A percentile compares a stretch with the other conserved stretches of the same genome.
Evolutionary conservation across 2,329 filamentous ascomycete species (phyloP).

Genomic region (Colletotrichum chrysophilum): DNA sequence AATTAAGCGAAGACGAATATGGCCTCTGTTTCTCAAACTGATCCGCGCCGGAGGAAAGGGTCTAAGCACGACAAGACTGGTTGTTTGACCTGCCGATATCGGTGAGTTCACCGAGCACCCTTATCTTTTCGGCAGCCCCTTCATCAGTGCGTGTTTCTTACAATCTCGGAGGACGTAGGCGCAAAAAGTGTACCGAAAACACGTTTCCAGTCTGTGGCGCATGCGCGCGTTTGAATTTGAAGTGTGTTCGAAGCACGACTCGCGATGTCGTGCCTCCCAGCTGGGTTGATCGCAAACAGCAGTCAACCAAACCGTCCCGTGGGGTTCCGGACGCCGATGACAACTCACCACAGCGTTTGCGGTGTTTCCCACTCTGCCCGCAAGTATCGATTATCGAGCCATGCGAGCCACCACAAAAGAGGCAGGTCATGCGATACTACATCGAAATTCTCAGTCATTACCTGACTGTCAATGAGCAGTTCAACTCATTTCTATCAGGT

Average conservation of each 20-base stretch:
- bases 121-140: background rate
- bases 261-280: slow-evolving; percentile 17
- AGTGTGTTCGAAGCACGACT: slow-evolving; percentile 14
- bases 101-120: slow-evolving; percentile 7
- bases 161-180: background rate
- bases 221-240: slow-evolving; percentile 19
- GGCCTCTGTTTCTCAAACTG: background rate
- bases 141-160: background rate
- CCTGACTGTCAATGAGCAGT: slow-evolving; percentile 13
- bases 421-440: slow-evolving; percentile 14
- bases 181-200: slow-evolving; percentile 23
- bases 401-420: slow-evolving; percentile 3
- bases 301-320: background rate
- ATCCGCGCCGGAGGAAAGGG: slow-evolving; percentile 15
- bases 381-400: background rate
- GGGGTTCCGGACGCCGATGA: background rate
- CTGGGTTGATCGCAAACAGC: slow-evolving; percentile 9
- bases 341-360: background rate
- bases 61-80: slow-evolving; percentile 23
- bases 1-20: background rate
- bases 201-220: slow-evolving; percentile 19
- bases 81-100: slow-evolving; percentile 23
- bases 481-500: slow-evolving; percentile 18
- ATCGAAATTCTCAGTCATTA: slow-evolving; percentile 14
- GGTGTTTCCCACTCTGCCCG: background rate